These are phyloP conservation scores for Xylariaceae sp. DNA, from an alignment of 2,329 filamentous ascomycete species.

Conservation along the genomic window DNA sequence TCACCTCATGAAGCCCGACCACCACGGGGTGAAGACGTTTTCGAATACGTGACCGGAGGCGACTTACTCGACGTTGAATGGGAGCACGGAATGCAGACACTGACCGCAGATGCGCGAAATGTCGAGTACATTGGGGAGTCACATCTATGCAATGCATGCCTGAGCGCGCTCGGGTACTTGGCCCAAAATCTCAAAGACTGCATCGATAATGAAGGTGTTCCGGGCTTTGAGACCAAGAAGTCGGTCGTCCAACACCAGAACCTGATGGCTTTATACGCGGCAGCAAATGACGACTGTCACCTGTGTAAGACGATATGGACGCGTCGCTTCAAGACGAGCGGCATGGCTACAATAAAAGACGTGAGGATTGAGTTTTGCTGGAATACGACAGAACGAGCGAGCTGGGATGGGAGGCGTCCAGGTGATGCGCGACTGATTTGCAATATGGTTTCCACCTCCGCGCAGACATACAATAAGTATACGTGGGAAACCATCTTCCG, in stretches of 20 bases:
- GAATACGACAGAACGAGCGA: conserved; percentile 2
- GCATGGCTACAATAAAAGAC: conserved; percentile 1
- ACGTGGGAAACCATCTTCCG: conserved; percentile 4
- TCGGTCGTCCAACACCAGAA: conserved; percentile 3
- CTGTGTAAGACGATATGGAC: conserved; percentile 2
- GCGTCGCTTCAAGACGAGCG: conserved; percentile 1
- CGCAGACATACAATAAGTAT: conserved; percentile 2
- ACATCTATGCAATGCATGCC: conserved; percentile 4
- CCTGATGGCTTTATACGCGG: conserved; percentile 3
- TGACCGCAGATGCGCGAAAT: conserved; percentile 1
- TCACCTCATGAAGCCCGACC: conserved; percentile 1
- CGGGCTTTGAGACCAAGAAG: neutral
- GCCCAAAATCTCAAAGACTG: conserved; percentile 4
- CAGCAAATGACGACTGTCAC: conserved; percentile 1
- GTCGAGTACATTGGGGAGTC: conserved; percentile 1
- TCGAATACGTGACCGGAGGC: conserved; percentile 1
- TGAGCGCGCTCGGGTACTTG: conserved; percentile 3
- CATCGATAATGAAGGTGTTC: neutral
- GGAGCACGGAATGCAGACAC: neutral
- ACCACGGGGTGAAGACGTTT: conserved; percentile 1
- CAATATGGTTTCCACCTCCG: conserved; percentile 2
- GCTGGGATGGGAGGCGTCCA: neutral
- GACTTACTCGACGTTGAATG: neutral
- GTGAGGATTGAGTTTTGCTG: conserved; percentile 3
- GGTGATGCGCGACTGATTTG: conserved; percentile 2